phyloP scores from a whole-genome alignment of 352 stramenopile genomes.

The Saprolegnia parasitica region DNA sequence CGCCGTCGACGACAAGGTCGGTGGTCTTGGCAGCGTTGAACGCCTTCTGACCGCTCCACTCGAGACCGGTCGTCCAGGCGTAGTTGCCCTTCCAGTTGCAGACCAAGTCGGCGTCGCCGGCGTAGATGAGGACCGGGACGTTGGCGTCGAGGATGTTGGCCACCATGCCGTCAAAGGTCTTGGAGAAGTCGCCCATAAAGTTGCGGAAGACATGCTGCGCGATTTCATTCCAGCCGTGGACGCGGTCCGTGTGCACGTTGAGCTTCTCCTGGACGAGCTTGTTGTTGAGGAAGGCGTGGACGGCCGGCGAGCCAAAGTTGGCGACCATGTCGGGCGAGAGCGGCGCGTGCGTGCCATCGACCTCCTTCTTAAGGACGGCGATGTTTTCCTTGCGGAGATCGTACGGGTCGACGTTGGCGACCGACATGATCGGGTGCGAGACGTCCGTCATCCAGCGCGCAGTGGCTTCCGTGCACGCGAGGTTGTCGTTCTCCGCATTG shows the following conservation, averaged over 20 bases:
- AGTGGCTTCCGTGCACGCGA: conserved; percentile 26
- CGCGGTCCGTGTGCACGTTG: conserved; percentile 38
- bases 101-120: conserved; percentile 84
- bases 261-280: conserved; percentile 55
- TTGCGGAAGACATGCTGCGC: conserved; percentile 49
- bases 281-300: conserved; percentile 69
- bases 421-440: conserved; percentile 9
- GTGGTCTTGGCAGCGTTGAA: conserved; percentile 2
- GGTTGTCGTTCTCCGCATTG: conserved; percentile 13
- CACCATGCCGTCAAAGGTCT: conserved; percentile 61
- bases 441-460: conserved; percentile 11
- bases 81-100: conserved; percentile 51
- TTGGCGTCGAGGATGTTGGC: conserved; percentile 51
- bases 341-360: neutral
- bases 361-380: neutral
- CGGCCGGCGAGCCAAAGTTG: conserved; percentile 54
- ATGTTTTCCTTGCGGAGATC: conserved; percentile 4
- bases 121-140: conserved; percentile 77
- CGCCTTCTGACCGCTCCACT: conserved; percentile 19
- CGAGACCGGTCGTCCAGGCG: conserved; percentile 21
- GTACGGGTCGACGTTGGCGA: conserved; percentile 26
- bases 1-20: conserved; percentile 9
- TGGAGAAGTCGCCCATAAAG: conserved; percentile 77
- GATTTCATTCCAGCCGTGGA: conserved; percentile 29
- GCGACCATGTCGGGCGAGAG: conserved; percentile 38